Conservation (phyloP, 2,329 filamentous ascomycete genomes). For the Fusarium mexicanum region DNA sequence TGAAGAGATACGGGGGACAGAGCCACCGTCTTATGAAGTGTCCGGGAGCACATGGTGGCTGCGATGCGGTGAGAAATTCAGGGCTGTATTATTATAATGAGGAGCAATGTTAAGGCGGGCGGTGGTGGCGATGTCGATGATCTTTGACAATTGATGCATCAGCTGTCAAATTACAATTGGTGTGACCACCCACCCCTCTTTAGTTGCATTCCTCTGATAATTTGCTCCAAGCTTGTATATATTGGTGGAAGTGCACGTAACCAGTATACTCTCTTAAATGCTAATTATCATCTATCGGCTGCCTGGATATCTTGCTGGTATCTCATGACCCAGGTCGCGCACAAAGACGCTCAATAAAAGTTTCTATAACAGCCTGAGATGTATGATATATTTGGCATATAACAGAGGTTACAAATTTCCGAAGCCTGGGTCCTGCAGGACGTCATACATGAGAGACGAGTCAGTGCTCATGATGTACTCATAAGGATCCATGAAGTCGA, state of each 20-base stretch:
- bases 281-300: fast-evolving
- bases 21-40: background rate
- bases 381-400: background rate
- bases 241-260: background rate
- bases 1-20: fast-evolving
- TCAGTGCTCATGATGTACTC: background rate
- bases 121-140: background rate
- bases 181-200: background rate
- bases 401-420: background rate
- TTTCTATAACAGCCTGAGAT: no score
- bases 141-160: background rate
- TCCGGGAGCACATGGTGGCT: background rate
- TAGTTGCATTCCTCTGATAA: background rate
- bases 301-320: fast-evolving
- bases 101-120: background rate
- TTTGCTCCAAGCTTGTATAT: fast-evolving
- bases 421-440: no score
- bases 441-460: background rate
- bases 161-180: background rate
- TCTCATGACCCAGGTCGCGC: no score
- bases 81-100: background rate
- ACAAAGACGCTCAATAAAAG: no score
- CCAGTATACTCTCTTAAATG: fast-evolving
- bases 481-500: background rate
- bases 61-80: background rate